Evolutionary conservation across 2,329 filamentous ascomycete genomes (phyloP).

Genomic region (Phoma herbarum): DNA sequence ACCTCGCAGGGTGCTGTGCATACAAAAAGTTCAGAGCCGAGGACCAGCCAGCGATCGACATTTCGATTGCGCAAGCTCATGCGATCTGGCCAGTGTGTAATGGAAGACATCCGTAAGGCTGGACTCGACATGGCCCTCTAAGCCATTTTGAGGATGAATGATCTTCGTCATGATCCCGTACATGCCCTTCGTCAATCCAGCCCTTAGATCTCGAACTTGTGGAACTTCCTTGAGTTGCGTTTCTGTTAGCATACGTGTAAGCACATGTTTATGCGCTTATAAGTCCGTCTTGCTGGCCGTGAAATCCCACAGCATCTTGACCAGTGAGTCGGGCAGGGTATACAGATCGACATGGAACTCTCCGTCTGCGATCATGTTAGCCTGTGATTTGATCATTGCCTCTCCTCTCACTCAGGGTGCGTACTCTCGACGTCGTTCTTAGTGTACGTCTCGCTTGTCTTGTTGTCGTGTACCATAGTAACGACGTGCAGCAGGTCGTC

Average conservation of each 20-base stretch:
- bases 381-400: too few species aligned
- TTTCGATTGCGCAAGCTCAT: not conserved
- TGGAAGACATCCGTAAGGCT: not conserved
- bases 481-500: constrained; percentile 95
- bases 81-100: not conserved
- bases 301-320: constrained; percentile 97
- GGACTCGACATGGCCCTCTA: not conserved
- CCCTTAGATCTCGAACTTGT: not conserved
- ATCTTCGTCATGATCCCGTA: not conserved
- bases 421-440: constrained; percentile 96
- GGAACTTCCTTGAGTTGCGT: not conserved
- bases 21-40: constrained; percentile 1
- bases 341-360: constrained; percentile 99
- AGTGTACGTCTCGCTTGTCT: constrained; percentile 91
- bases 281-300: constrained; percentile 53
- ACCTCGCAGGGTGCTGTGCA: not conserved
- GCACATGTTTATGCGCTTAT: constrained; percentile 28
- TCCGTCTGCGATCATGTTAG: constrained; percentile 69
- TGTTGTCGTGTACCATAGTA: constrained; percentile 98
- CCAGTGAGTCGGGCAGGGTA: constrained; percentile 88
- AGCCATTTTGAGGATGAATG: not conserved
- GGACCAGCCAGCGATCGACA: not conserved
- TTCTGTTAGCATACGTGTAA: constrained; percentile 6
- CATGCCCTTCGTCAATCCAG: not conserved
- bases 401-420: constrained; percentile 52